Evolutionary conservation across 352 stramenopile species (phyloP).

Genomic region (Pythium rishiriense): DNA sequence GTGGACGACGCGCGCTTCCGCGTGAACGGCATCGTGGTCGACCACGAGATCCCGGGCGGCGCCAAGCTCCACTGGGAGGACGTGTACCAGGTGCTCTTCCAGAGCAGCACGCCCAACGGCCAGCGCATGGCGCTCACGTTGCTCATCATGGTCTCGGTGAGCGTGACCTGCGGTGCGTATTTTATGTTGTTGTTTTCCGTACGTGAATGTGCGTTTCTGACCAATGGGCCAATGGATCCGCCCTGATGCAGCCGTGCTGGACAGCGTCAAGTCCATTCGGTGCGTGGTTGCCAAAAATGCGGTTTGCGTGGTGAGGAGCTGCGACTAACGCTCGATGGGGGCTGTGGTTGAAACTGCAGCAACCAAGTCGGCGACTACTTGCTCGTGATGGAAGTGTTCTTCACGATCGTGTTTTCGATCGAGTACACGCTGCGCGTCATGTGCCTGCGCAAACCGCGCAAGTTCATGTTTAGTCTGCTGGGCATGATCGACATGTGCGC

Average conservation of each 20-base stretch:
- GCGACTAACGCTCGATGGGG: too few species aligned
- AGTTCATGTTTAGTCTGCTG: conserved; percentile 71
- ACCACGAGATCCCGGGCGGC: conserved; percentile 67
- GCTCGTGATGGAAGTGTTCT: conserved; percentile 70
- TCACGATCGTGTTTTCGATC: conserved; percentile 77
- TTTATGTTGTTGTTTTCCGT: not conserved
- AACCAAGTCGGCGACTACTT: conserved; percentile 64
- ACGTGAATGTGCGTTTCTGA: not conserved
- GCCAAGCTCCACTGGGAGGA: conserved; percentile 63
- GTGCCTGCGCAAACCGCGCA: conserved; percentile 57
- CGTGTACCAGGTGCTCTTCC: conserved; percentile 73
- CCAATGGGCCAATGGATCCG: not conserved
- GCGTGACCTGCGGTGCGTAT: conserved; percentile 50
- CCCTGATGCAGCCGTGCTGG: conserved; percentile 48
- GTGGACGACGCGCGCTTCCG: conserved; percentile 55
- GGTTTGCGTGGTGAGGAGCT: too few species aligned
- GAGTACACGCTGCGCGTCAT: conserved; percentile 71
- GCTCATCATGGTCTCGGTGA: conserved; percentile 69
- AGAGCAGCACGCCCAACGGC: conserved; percentile 67
- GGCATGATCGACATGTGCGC: conserved; percentile 78
- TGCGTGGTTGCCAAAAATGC: conserved; percentile 20
- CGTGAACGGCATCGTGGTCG: conserved; percentile 77
- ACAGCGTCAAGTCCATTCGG: conserved; percentile 72
- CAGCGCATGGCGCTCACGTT: conserved; percentile 66
- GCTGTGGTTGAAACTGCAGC: conserved; percentile 28